phyloP scores from a whole-genome alignment of 225 moss, liverwort and hornwort species.

The Physcomitrium patens region DNA sequence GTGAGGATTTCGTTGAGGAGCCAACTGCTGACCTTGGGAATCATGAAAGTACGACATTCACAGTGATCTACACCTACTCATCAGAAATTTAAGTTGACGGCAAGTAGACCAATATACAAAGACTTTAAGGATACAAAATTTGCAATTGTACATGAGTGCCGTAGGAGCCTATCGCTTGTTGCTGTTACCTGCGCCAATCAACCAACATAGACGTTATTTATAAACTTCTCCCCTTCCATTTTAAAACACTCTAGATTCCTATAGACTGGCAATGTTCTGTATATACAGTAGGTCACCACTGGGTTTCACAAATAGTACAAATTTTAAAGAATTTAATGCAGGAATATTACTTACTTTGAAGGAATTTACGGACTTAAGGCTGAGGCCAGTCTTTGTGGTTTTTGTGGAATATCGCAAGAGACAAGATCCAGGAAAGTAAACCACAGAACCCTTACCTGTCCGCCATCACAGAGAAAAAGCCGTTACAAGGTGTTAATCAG shows the following conservation, averaged over 20 bases:
- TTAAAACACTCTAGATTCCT: background rate
- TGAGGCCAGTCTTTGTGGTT: conserved; percentile 54
- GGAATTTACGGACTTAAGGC: conserved; percentile 63
- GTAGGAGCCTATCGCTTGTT: conserved; percentile 79
- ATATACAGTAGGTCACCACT: background rate
- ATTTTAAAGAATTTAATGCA: background rate
- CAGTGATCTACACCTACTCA: background rate
- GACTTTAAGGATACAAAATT: conserved; percentile 59
- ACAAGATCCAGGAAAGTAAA: conserved; percentile 77
- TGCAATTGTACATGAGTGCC: conserved; percentile 56
- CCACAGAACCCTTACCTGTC: conserved; percentile 74
- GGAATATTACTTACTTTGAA: conserved; percentile 62
- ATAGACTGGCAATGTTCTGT: background rate
- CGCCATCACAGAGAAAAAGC: conserved; percentile 23
- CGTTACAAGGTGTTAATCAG: background rate
- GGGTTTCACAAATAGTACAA: background rate
- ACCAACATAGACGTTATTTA: background rate
- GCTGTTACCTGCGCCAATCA: conserved; percentile 65
- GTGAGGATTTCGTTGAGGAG: background rate
- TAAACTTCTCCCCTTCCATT: conserved; percentile 14
- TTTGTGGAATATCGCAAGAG: conserved; percentile 77
- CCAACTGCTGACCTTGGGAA: background rate
- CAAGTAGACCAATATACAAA: background rate
- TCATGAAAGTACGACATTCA: background rate
- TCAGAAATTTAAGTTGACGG: conserved; percentile 1